A percentile compares a stretch with the other conserved stretches of the same genome.
These are phyloP conservation scores for Rhizopogon vesiculosus DNA, from an alignment of 768 basidiomycete genomes.

Conservation along the genomic window DNA sequence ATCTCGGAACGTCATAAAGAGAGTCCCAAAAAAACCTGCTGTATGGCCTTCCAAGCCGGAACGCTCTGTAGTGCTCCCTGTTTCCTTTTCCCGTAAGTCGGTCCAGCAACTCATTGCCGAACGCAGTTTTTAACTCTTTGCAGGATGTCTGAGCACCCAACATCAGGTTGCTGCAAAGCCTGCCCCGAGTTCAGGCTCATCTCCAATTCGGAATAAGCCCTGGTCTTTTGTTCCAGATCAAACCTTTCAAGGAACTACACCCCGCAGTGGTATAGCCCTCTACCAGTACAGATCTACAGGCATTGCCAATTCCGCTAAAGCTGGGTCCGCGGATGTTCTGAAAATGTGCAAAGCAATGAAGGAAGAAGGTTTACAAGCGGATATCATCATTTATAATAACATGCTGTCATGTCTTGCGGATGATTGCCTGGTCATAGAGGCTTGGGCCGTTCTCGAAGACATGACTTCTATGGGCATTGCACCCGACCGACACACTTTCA, in stretches of 20 bases:
- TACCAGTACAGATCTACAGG: constrained; percentile 28
- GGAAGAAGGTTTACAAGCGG: constrained; percentile 43
- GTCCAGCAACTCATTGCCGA: neutral
- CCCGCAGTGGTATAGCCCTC: constrained; percentile 18
- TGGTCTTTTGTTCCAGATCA: constrained; percentile 24
- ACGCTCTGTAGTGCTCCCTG: neutral
- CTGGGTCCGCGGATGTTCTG: constrained; percentile 22
- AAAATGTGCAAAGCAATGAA: constrained; percentile 51
- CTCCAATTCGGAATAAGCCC: constrained; percentile 15
- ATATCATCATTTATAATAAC: constrained; percentile 49
- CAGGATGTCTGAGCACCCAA: constrained; percentile 4
- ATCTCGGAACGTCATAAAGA: constrained; percentile 17
- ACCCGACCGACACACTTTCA: constrained; percentile 50
- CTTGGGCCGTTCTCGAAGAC: constrained; percentile 66
- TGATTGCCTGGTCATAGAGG: constrained; percentile 42
- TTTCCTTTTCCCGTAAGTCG: constrained; percentile 1
- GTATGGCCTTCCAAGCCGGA: neutral
- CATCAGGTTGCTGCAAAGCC: neutral
- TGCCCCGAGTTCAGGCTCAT: neutral
- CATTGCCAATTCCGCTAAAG: constrained; percentile 12
- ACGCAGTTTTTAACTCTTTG: neutral
- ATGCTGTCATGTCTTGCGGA: constrained; percentile 47
- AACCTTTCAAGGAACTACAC: constrained; percentile 18
- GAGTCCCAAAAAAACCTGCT: neutral
- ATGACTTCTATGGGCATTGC: constrained; percentile 49